Evolutionary conservation across 768 basidiomycete species (phyloP).

Genomic region (Trametes maxima): DNA sequence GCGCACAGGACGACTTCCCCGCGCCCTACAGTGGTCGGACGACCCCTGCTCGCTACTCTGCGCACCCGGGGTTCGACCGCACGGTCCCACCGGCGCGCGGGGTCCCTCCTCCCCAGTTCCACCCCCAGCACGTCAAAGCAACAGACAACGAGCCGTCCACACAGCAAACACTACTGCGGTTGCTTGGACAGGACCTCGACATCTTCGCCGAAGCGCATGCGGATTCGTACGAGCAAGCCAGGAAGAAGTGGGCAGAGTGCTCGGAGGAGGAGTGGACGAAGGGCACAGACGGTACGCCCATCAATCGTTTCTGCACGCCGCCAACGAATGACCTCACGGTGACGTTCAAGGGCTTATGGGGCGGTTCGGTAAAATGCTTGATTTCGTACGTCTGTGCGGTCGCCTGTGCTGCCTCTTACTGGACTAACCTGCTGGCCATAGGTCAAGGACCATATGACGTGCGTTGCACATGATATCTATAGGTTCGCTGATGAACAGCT

Average conservation of each 20-base stretch:
- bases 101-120: not conserved
- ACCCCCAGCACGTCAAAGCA: not conserved
- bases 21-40: not conserved
- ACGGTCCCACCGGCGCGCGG: not conserved
- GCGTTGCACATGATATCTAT: constrained; percentile 20
- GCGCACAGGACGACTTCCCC: constrained; percentile 10
- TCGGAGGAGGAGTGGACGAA: constrained; percentile 55
- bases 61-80: not conserved
- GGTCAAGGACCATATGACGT: constrained; percentile 56
- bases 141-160: not conserved
- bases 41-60: constrained; percentile 2
- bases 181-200: constrained; percentile 49
- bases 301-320: not conserved
- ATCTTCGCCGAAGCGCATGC: constrained; percentile 42
- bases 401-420: not conserved
- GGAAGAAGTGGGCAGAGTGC: constrained; percentile 52
- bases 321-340: not conserved
- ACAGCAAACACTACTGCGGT: constrained; percentile 36
- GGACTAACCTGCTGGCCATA: constrained; percentile 9
- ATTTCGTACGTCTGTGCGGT: constrained; percentile 44
- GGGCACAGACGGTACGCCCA: constrained; percentile 49
- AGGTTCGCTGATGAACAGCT: not conserved
- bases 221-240: constrained; percentile 47
- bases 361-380: constrained; percentile 48
- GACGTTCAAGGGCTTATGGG: constrained; percentile 42